phyloP scores from a whole-genome alignment of 2,329 filamentous ascomycete species.

The Aspergillus udagawae region DNA sequence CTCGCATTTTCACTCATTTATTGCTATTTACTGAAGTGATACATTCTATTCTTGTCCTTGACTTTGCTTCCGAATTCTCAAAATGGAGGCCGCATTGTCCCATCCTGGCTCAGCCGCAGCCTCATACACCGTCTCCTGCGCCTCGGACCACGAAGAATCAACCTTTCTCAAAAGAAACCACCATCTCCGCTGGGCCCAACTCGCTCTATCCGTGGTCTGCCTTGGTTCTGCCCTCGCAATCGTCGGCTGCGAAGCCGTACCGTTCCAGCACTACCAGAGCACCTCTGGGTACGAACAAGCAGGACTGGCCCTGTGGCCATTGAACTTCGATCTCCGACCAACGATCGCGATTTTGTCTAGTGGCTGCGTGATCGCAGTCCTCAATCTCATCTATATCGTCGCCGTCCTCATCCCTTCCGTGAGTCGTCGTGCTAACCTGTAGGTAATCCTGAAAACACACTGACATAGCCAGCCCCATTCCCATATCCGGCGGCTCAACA shows the following conservation, averaged over 20 bases:
- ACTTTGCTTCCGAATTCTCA: not conserved
- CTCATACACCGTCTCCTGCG: slow-evolving; percentile 15
- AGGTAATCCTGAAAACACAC: not conserved
- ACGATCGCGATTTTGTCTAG: slow-evolving; percentile 35
- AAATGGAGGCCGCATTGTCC: slow-evolving; percentile 20
- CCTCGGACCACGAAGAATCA: slow-evolving; percentile 35
- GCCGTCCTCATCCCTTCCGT: slow-evolving; percentile 36
- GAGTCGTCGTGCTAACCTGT: slow-evolving; percentile 8
- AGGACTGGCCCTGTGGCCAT: slow-evolving; percentile 40
- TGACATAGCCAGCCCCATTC: slow-evolving; percentile 29
- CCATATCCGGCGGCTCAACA: slow-evolving; percentile 32
- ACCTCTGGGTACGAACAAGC: slow-evolving; percentile 32
- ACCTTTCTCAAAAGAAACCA: slow-evolving; percentile 31
- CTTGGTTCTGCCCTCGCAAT: slow-evolving; percentile 27
- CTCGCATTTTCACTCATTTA: not conserved
- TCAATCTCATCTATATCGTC: slow-evolving; percentile 31
- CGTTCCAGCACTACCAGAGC: slow-evolving; percentile 35
- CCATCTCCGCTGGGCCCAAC: slow-evolving; percentile 30
- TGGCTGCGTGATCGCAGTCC: slow-evolving; percentile 32
- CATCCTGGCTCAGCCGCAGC: slow-evolving; percentile 11
- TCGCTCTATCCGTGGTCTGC: slow-evolving; percentile 31
- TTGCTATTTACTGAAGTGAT: not conserved
- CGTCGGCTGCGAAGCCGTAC: slow-evolving; percentile 36
- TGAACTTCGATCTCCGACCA: slow-evolving; percentile 39
- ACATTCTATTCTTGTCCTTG: not conserved